Conservation (phyloP, 2,329 filamentous ascomycete genomes). For the Aureobasidium sp. region DNA sequence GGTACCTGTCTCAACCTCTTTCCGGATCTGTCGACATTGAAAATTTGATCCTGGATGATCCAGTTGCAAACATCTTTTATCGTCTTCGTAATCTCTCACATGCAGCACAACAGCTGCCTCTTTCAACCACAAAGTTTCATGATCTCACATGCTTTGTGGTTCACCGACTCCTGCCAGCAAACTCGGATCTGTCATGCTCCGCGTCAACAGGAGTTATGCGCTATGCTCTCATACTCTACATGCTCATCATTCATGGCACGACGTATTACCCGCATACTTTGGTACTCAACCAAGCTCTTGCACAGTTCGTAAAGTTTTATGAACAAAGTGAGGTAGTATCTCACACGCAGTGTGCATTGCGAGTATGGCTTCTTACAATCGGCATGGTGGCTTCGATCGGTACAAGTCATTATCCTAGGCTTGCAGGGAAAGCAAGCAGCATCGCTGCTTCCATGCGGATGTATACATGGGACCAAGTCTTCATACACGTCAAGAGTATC, state of each 20-base stretch:
- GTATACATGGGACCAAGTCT: neutral
- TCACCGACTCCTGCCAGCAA: neutral
- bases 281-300: neutral
- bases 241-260: slow-evolving; percentile 4
- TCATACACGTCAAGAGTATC: neutral
- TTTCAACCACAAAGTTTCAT: neutral
- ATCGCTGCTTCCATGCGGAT: neutral
- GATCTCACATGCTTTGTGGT: slow-evolving; percentile 10
- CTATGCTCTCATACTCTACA: neutral
- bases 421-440: neutral
- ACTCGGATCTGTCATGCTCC: neutral
- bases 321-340: too few species aligned
- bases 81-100: neutral
- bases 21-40: too few species aligned
- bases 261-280: slow-evolving; percentile 1
- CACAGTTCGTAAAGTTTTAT: neutral
- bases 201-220: neutral
- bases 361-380: neutral
- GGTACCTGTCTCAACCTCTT: neutral
- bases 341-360: neutral
- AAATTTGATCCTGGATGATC: neutral
- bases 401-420: neutral
- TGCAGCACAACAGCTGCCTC: neutral
- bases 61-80: neutral
- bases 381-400: neutral